These are phyloP conservation scores for Microbotryum lychnidis-dioicae DNA, from an alignment of 1,284 basidiomycete species.

Conservation along the genomic window DNA sequence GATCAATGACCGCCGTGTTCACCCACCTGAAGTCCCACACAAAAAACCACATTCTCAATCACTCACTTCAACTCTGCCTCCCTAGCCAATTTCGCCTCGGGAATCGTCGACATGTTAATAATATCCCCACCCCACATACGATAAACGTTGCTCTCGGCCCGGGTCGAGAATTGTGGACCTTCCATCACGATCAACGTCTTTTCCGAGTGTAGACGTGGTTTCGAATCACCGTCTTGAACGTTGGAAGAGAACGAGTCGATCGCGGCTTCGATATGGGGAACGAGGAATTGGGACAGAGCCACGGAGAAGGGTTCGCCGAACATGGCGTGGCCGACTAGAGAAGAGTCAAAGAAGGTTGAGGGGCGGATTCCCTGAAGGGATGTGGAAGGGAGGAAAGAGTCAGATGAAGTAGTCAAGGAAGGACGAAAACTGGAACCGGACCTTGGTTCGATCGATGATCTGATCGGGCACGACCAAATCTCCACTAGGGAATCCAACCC, in stretches of 20 bases:
- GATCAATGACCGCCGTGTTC: conserved; percentile 2
- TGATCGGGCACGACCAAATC: conserved; percentile 84
- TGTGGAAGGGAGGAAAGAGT: not conserved
- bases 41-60: not conserved
- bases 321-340: conserved; percentile 80
- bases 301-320: conserved; percentile 65
- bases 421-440: not conserved
- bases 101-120: conserved; percentile 81
- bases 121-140: conserved; percentile 84
- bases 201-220: conserved; percentile 55
- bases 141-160: conserved; percentile 94
- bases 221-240: conserved; percentile 39
- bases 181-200: conserved; percentile 96
- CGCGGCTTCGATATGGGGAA: conserved; percentile 56
- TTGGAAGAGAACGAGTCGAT: conserved; percentile 52
- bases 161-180: conserved; percentile 68
- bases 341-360: conserved; percentile 76
- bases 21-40: no score
- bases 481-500: conserved; percentile 38
- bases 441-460: conserved; percentile 87
- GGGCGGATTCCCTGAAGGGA: conserved; percentile 40
- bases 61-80: conserved; percentile 85
- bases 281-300: conserved; percentile 61
- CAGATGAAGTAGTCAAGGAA: not conserved
- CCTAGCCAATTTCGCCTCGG: conserved; percentile 89